These are phyloP conservation scores for Solanum tarapatanum DNA, from an alignment of 257 asterid species.

Conservation along the genomic window DNA sequence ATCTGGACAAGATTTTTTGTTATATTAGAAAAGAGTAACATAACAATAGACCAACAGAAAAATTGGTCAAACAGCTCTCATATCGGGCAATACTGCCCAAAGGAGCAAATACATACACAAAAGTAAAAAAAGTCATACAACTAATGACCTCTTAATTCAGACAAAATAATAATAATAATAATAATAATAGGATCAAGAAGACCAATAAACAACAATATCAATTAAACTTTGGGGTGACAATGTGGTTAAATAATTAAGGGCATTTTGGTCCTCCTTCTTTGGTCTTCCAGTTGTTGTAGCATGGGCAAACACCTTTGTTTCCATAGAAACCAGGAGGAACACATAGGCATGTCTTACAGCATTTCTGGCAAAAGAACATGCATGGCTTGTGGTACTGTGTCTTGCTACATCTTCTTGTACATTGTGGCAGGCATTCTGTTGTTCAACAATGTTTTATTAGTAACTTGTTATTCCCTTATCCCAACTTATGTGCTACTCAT, in stretches of 20 bases:
- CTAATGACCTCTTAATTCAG: background rate
- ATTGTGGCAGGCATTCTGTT: slow-evolving; percentile 27
- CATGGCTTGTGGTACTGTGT: slow-evolving; percentile 35
- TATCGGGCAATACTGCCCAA: background rate
- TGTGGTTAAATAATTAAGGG: slow-evolving; percentile 9
- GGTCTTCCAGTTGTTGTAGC: slow-evolving; percentile 53
- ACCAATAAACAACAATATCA: background rate
- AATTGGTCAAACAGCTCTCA: background rate
- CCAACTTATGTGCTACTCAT: background rate
- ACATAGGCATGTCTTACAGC: slow-evolving; percentile 45
- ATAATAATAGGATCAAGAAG: background rate
- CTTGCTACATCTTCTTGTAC: slow-evolving; percentile 27
- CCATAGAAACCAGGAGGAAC: slow-evolving; percentile 61
- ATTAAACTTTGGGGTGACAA: background rate
- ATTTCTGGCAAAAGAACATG: slow-evolving; percentile 36
- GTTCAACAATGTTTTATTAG: background rate
- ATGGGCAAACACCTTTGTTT: slow-evolving; percentile 29
- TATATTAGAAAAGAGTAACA: background rate
- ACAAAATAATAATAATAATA: background rate
- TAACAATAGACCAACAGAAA: background rate
- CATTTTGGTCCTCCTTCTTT: slow-evolving; percentile 54
- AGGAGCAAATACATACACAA: background rate
- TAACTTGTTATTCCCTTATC: too few species aligned
- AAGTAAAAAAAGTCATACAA: background rate
- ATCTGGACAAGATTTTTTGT: background rate